Evolutionary conservation across 371 early-diverging fungal genomes (phyloP), one percentile per base, ranked within the genome.

Genomic region (Parasitella parasitica): DNA sequence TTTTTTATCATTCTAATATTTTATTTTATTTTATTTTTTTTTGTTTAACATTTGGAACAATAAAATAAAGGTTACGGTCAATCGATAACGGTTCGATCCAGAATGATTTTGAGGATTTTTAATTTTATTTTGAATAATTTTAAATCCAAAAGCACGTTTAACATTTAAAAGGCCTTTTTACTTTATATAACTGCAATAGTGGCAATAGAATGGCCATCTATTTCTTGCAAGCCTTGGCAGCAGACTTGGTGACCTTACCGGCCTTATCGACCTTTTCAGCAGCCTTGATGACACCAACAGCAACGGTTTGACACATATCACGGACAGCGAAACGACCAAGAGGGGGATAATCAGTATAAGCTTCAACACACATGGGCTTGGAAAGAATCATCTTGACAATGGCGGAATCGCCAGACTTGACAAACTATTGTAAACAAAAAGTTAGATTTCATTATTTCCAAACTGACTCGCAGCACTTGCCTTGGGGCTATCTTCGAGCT

Each of bases 321-420:
- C 97, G 94, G 84, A 97, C 93, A 78, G 95, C 96, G 86, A 97
- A 96, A 83, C 97, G 94, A 76, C 97, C 96, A 54, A 96, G 91
- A 70, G 95, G 93, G 57, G 96, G 93, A 82, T 92, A 96, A 73
- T 94, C 92, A 65, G 87, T 78, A 86, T 90, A 97, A 67, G 96
- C 66, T 84, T 97, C 97, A 71, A 97, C 96, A 86, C 94, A 95
- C 89, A 97, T 87, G 72, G 97, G 96, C 93, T 95, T 95, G 84
- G 91, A 86, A 64, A 96, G 96, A 75, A 93, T 66, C 89, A 96
- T 86, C 90, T 91, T 91, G 86, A 97, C 94, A 79, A 96, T 93
- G 75, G 95, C 94, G 60, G 96, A 92, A 77, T 96, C 96, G 73
- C 94, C 94, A 72, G 91, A 86, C 88, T 95, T 94, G 83, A 96